These are phyloP conservation scores for Aspergillus kassunensis DNA, from an alignment of 495 filamentous ascomycete species.

Conservation along the genomic window DNA sequence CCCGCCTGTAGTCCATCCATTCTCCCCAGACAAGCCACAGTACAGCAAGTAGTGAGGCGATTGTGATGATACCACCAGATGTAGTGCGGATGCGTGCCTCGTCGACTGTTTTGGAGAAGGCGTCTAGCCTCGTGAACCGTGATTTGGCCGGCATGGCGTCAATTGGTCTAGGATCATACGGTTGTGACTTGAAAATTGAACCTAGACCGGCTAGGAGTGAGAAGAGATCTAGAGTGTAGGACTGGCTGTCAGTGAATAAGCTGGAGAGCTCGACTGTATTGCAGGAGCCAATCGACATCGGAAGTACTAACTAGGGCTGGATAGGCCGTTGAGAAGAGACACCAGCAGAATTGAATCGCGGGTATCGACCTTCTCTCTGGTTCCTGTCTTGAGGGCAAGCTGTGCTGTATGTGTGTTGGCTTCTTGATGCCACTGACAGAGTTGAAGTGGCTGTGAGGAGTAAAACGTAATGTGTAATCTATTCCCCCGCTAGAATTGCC, in stretches of 20 bases:
- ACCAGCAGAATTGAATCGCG: slow-evolving; percentile 9
- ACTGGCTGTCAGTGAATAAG: neutral
- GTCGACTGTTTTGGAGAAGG: slow-evolving; percentile 98
- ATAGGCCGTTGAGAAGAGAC: slow-evolving; percentile 2
- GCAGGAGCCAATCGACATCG: neutral
- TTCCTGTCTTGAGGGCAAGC: slow-evolving; percentile 16
- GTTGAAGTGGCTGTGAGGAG: neutral
- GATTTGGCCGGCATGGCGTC: slow-evolving; percentile 56
- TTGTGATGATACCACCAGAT: slow-evolving; percentile 90
- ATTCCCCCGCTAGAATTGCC: neutral
- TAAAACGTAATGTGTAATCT: slow-evolving; percentile 12
- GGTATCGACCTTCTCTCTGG: neutral
- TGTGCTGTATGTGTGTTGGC: slow-evolving; percentile 21
- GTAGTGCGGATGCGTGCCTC: slow-evolving; percentile 98
- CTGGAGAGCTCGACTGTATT: neutral
- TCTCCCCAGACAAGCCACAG: slow-evolving; percentile 89
- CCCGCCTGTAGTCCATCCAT: slow-evolving; percentile 87
- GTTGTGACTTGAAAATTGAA: neutral
- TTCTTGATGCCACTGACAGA: neutral
- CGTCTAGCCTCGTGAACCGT: slow-evolving; percentile 92
- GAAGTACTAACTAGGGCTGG: slow-evolving; percentile 1
- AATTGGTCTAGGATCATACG: slow-evolving; percentile 30
- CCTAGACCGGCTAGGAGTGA: slow-evolving; percentile 7
- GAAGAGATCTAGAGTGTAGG: neutral
- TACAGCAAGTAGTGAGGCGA: slow-evolving; percentile 80